Conservation (phyloP, 164 flowering plant genomes). For the Tinospora cordifolia region DNA sequence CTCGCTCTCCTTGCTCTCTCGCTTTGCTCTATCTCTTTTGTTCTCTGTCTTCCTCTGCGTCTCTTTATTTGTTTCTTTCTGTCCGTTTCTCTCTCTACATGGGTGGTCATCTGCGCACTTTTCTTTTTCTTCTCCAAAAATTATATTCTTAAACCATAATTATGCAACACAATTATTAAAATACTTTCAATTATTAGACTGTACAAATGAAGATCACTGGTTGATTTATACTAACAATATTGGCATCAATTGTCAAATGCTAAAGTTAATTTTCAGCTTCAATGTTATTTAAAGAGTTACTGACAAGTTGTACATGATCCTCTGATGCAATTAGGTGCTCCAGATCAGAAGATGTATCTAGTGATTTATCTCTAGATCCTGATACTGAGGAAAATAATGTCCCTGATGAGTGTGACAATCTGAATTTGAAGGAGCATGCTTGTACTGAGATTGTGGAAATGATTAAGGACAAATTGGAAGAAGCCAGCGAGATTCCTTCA, state of each 20-base stretch:
- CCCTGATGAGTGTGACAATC: constrained; percentile 13
- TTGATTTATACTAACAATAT: background rate
- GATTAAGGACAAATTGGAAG: constrained; percentile 15
- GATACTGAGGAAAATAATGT: constrained; percentile 15
- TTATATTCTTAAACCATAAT: background rate
- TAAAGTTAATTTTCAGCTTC: background rate
- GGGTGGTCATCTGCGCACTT: no score
- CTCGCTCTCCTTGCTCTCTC: no score
- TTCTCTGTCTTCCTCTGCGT: no score
- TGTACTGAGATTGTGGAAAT: constrained; percentile 20
- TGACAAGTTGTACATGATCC: constrained; percentile 12
- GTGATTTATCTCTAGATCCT: constrained; percentile 12
- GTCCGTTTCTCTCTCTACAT: no score
- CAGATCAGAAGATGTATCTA: constrained; percentile 3
- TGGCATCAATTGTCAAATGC: background rate
- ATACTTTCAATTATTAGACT: background rate
- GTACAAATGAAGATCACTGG: background rate
- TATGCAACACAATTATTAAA: background rate
- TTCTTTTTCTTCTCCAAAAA: no score
- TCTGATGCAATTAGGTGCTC: constrained; percentile 27
- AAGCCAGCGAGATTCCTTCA: constrained; percentile 4
- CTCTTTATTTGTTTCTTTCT: no score
- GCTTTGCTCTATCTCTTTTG: no score
- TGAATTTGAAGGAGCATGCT: constrained; percentile 8
- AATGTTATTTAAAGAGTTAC: constrained; percentile 1